Evolutionary conservation across 2,329 filamentous ascomycete species (phyloP), one percentile per base, ranked within the genome.

Genomic region (Aspergillus persii): DNA sequence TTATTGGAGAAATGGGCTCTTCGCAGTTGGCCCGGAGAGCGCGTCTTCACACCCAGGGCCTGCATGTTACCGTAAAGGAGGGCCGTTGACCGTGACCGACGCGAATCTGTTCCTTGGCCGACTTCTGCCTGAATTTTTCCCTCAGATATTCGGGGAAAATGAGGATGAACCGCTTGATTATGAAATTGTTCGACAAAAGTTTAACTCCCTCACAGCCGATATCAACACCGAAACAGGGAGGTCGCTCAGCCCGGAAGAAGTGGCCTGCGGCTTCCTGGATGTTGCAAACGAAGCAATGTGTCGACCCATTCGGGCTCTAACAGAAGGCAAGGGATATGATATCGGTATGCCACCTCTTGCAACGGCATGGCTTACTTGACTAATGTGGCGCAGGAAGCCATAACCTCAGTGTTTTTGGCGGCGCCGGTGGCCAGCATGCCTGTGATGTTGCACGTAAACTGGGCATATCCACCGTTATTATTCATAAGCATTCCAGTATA

Each of bases 81-180:
- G 93, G 0, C 92, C 93, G 3, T 82, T 93, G 4, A 95, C 93
- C 0, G 92, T 97, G n/a, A 97, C 93, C 0, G 93, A 97, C 71
- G 93, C 93, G 1, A 96, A 96, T 66, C 75, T 96, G 5, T 91
- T 91, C 67, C 85, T 96, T 0, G 92, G 93, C 0, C 84, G 93
- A 44, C 79, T 96, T 3, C 76, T 96, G 1, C 92, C 92, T 0
- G 91, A 96, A 62, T 96, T 95, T 80, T 97, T 97, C 70, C 93
- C 93, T 58, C 85, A 95, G 71, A 88, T 86, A 0, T 74, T 96
- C 2, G 92, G 96, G 71, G 79, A 84, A 15, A 27, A 50, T 18
- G 48, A 50, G 30, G 18, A 50, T 12, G 48, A 50, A 27, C 36
- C 36, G 12, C 36, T 39, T 12, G 36, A 39, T 5, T n/a, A 9